These are phyloP conservation scores for Globisporangium apiculatum DNA, from an alignment of 352 stramenopile genomes.

Conservation along the genomic window DNA sequence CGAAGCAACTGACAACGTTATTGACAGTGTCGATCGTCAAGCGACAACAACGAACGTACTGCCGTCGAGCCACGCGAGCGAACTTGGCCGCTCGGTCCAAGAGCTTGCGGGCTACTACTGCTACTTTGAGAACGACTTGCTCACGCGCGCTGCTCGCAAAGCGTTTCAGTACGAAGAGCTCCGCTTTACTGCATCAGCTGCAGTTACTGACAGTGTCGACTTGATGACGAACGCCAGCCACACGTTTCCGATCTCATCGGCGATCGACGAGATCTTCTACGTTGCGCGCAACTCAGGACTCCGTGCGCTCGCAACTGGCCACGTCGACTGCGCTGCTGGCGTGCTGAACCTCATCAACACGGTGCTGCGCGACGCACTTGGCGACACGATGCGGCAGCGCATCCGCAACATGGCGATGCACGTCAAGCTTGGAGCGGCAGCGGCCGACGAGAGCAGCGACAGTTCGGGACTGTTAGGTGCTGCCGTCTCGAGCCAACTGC, in stretches of 20 bases:
- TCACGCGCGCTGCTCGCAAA: constrained; percentile 70
- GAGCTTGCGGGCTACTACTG: constrained; percentile 83
- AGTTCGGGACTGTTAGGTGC: constrained; percentile 32
- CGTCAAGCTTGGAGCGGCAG: constrained; percentile 25
- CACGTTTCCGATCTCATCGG: constrained; percentile 73
- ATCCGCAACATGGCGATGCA: constrained; percentile 68
- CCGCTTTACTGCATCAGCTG: constrained; percentile 13
- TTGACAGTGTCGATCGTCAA: not conserved
- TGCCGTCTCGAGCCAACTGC: constrained; percentile 52
- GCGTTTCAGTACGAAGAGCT: constrained; percentile 85
- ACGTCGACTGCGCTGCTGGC: constrained; percentile 72
- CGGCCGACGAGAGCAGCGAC: constrained; percentile 23
- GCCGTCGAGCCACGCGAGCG: constrained; percentile 58
- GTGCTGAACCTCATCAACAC: constrained; percentile 87
- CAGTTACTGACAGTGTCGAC: not conserved
- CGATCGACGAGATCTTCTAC: constrained; percentile 87
- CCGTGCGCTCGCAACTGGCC: constrained; percentile 73
- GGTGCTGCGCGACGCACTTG: constrained; percentile 64
- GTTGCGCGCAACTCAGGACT: constrained; percentile 74
- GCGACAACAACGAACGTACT: constrained; percentile 17
- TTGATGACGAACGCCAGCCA: constrained; percentile 21
- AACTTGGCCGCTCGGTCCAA: constrained; percentile 75
- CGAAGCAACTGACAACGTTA: not conserved
- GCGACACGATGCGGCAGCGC: constrained; percentile 70
- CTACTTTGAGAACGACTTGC: constrained; percentile 78